Conservation (phyloP, 805 yeast species). For the Metschnikowia sp. region DNA sequence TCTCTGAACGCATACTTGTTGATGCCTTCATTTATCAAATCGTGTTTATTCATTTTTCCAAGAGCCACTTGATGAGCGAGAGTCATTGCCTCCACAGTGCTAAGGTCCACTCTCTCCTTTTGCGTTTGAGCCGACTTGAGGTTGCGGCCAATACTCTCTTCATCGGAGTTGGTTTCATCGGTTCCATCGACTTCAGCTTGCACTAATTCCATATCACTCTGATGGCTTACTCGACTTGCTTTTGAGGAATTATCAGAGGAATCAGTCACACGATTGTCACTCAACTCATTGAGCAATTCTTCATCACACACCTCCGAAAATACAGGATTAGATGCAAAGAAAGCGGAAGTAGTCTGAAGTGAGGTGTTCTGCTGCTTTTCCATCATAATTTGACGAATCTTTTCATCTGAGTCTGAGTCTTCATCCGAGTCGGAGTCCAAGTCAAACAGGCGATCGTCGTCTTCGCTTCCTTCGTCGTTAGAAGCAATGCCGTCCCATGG, state of each 20-base stretch:
- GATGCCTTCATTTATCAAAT: slow-evolving; percentile 87
- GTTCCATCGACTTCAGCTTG: not conserved
- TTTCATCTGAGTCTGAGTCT: slow-evolving; percentile 56
- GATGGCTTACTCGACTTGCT: too few relatives aligned
- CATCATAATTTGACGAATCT: slow-evolving; percentile 53
- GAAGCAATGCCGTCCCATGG: slow-evolving; percentile 71
- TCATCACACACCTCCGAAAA: slow-evolving; percentile 45
- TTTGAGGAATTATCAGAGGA: too few relatives aligned
- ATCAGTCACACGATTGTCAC: not conserved
- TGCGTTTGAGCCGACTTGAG: slow-evolving; percentile 46
- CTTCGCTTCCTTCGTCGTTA: slow-evolving; percentile 42
- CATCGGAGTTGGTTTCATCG: slow-evolving; percentile 36
- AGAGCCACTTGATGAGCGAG: slow-evolving; percentile 92
- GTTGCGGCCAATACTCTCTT: slow-evolving; percentile 37
- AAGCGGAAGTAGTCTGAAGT: slow-evolving; percentile 34
- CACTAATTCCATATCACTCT: not conserved
- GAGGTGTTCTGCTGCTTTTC: slow-evolving; percentile 32
- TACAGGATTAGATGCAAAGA: slow-evolving; percentile 39
- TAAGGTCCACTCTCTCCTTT: slow-evolving; percentile 69
- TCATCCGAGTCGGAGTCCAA: slow-evolving; percentile 55
- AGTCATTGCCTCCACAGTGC: slow-evolving; percentile 96
- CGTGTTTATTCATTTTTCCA: slow-evolving; percentile 81
- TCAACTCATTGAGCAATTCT: slow-evolving; percentile 31
- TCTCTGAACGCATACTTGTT: slow-evolving; percentile 92
- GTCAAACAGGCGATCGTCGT: slow-evolving; percentile 31